phyloP scores from a whole-genome alignment of 2,329 filamentous ascomycete genomes.

The Neospermospora avenae region DNA sequence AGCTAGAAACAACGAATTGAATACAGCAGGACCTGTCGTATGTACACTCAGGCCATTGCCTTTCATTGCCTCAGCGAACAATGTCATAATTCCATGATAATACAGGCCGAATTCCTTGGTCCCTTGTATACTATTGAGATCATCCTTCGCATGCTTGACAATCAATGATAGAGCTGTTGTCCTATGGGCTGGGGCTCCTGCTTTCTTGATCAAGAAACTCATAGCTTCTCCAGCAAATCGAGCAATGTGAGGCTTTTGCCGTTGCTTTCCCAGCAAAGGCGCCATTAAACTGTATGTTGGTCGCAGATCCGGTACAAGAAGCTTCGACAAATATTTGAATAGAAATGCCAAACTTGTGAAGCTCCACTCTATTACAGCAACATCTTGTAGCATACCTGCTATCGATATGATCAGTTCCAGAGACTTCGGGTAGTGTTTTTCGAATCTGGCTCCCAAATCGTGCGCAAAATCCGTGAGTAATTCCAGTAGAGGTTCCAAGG shows the following conservation, averaged over 20 bases:
- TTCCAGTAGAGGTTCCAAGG: constrained; percentile 80
- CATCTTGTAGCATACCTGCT: constrained; percentile 71
- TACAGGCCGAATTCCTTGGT: constrained; percentile 65
- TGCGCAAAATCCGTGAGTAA: constrained; percentile 94
- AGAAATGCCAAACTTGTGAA: constrained; percentile 92
- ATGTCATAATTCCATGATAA: constrained; percentile 83
- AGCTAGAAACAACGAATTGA: constrained; percentile 46
- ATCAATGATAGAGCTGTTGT: constrained; percentile 69
- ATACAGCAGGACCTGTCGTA: constrained; percentile 54
- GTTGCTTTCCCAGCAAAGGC: constrained; percentile 76
- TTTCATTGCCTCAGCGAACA: constrained; percentile 81
- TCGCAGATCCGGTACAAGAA: constrained; percentile 80
- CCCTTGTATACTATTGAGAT: constrained; percentile 55
- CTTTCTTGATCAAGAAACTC: constrained; percentile 90
- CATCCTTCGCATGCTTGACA: constrained; percentile 67
- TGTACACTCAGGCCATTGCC: constrained; percentile 57
- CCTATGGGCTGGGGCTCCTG: constrained; percentile 72
- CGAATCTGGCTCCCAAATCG: constrained; percentile 82
- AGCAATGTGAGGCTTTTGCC: constrained; percentile 81
- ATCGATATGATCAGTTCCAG: constrained; percentile 74
- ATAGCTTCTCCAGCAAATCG: constrained; percentile 93
- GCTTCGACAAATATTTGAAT: constrained; percentile 92
- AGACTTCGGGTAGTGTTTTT: constrained; percentile 77
- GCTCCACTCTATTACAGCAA: constrained; percentile 95
- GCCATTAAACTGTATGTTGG: constrained; percentile 82